Conservation (phyloP, 2,329 filamentous ascomycete species). For the Penicillium italicum region DNA sequence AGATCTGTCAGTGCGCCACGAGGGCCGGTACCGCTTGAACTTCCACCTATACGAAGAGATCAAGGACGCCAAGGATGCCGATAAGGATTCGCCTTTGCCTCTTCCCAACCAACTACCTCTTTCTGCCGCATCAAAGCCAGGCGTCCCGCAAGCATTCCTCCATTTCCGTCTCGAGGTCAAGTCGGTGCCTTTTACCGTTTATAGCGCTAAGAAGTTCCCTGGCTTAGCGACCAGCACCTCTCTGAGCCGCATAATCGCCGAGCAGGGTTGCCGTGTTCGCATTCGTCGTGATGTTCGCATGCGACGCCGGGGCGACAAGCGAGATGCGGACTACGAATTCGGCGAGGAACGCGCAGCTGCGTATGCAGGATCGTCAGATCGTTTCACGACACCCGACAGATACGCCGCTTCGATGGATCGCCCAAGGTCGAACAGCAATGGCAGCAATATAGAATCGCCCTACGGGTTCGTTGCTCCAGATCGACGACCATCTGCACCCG, state of each 20-base stretch:
- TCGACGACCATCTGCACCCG: conserved; percentile 51
- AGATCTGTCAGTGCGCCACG: conserved; percentile 90
- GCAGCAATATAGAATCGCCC: conserved; percentile 50
- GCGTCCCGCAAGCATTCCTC: conserved; percentile 57
- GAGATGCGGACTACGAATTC: conserved; percentile 64
- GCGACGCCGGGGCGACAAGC: conserved; percentile 75
- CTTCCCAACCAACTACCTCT: conserved; percentile 34
- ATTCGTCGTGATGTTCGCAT: conserved; percentile 93
- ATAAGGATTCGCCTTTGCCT: conserved; percentile 48
- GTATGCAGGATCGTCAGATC: conserved; percentile 45
- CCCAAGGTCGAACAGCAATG: conserved; percentile 58
- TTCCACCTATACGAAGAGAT: conserved; percentile 94
- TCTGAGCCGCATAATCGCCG: conserved; percentile 84
- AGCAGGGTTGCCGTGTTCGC: conserved; percentile 93
- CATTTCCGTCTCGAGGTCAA: conserved; percentile 88
- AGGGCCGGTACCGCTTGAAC: conserved; percentile 84
- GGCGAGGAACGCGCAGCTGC: conserved; percentile 49
- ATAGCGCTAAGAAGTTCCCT: conserved; percentile 97
- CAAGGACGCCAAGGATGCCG: conserved; percentile 77
- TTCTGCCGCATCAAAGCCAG: conserved; percentile 37
- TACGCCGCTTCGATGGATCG: conserved; percentile 51
- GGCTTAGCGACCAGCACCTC: conserved; percentile 85
- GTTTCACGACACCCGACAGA: conserved; percentile 50
- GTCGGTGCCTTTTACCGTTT: conserved; percentile 82
- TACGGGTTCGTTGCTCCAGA: conserved; percentile 42